These are phyloP conservation scores for Hortaea werneckii DNA, from an alignment of 2,329 filamentous ascomycete genomes.

Conservation along the genomic window DNA sequence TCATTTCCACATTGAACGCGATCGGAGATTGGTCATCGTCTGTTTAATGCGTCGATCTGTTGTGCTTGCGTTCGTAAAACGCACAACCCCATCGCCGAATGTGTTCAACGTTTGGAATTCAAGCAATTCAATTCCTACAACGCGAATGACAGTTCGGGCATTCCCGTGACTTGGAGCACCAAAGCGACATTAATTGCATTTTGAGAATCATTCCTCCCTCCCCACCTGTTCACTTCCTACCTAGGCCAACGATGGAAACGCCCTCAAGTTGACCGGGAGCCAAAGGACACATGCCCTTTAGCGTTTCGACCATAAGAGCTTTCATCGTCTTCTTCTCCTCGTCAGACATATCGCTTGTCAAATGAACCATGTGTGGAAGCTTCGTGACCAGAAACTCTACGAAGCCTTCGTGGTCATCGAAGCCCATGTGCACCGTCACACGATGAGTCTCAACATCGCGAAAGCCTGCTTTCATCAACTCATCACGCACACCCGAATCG, in stretches of 20 bases:
- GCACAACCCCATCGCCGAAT: too few species aligned
- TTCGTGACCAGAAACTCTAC: slow-evolving; percentile 12
- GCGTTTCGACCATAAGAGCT: slow-evolving; percentile 9
- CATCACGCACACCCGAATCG: slow-evolving; percentile 8
- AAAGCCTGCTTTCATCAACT: slow-evolving; percentile 22
- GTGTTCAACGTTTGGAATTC: too few species aligned
- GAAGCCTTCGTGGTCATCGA: slow-evolving; percentile 11
- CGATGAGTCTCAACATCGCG: slow-evolving; percentile 13
- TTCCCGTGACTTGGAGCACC: too few species aligned
- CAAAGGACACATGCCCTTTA: slow-evolving; percentile 12
- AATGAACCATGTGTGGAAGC: slow-evolving; percentile 16
- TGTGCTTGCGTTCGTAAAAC: too few species aligned
- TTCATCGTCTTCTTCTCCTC: slow-evolving; percentile 11
- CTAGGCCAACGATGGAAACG: slow-evolving; percentile 16
- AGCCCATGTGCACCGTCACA: slow-evolving; percentile 17
- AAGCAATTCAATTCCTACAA: too few species aligned
- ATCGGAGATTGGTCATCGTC: too few species aligned
- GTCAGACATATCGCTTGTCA: slow-evolving; percentile 14
- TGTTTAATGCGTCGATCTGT: too few species aligned
- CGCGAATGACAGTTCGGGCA: too few species aligned
- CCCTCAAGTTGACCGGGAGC: slow-evolving; percentile 18
- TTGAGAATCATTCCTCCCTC: too few species aligned
- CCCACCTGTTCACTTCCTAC: slow-evolving; percentile 13
- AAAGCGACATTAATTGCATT: too few species aligned
- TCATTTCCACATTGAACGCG: too few species aligned